Conservation (phyloP, 352 stramenopile species). For the Blastocystis sp. region DNA sequence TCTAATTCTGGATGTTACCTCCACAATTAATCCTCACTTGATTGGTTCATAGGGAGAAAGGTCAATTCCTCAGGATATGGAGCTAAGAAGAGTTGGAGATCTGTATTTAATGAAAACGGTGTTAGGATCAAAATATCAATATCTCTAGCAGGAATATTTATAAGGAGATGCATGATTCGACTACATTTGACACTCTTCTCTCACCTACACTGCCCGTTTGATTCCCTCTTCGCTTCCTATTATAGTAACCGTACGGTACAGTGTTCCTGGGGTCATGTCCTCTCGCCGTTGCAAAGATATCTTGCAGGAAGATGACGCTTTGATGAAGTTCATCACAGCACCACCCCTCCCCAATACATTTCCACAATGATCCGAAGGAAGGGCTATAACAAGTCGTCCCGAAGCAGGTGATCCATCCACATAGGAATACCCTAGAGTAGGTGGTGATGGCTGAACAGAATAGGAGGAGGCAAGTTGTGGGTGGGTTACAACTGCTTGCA, state of each 20-base stretch:
- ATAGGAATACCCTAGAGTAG: neutral
- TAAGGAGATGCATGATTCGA: conserved; percentile 17
- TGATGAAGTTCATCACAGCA: conserved; percentile 22
- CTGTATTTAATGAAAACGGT: conserved; percentile 19
- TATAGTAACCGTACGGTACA: neutral
- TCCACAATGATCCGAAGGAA: neutral
- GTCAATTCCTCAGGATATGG: neutral
- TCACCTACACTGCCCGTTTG: neutral
- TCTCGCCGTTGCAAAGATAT: neutral
- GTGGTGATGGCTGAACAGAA: neutral
- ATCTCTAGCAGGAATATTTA: neutral
- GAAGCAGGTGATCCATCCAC: neutral
- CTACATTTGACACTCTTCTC: neutral
- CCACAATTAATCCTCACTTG: neutral
- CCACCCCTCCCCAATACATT: conserved; percentile 4
- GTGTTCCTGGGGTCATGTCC: neutral
- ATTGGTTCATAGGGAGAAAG: no score
- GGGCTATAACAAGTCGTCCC: neutral
- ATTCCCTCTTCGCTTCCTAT: conserved; percentile 1
- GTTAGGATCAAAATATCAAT: neutral
- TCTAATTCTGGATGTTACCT: neutral
- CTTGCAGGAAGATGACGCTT: neutral
- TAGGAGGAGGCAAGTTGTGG: neutral
- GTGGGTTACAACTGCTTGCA: no score
- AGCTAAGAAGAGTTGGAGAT: neutral